Base-by-base conservation (phyloP, 345 rosid species). In the Populus davidiana region DNA sequence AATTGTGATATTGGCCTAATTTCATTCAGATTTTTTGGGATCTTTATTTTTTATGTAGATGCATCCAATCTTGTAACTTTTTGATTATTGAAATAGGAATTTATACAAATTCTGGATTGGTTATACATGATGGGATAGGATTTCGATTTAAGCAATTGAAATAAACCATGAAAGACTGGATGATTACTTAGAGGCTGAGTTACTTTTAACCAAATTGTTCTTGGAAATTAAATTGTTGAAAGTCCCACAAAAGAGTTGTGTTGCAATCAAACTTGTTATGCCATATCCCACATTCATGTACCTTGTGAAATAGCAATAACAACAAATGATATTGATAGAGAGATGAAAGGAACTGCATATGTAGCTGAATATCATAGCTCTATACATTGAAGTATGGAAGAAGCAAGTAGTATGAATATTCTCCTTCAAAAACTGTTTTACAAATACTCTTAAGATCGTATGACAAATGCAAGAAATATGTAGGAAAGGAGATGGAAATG, bases 111-210 rank as follows among this genome's bases (percentile, higher is more conserved):
- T 72, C 29, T 33, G 62, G 25, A 49, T 35, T 72, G 66, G 67
- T n/a, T 20, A 36, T 59, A 38, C 13, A 56, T 12, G 49, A 72
- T 36, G 49, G 49, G 31, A 36, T 21, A 12, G 47, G 14, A 35
- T 72, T 56, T 72, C 12, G 25, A n/a, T 72, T 72, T 25, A 59
- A 59, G 64, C 13, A 59, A 54, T 52, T 52, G 43, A 33, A 71
- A 71, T 5, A 72, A 35, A 21, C 6, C 35, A 31, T 8, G 21
- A n/a, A 21, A 56, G 21, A 52, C 38, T 6, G 75, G 25, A 20
- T 33, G 47, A 54, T 9, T 71, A 11, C 74, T 50, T 38, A n/a
- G 33, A 35, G 39, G 29, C 61, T 35, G 62, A 54, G 27, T 35
- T 31, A 3, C 29, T 59, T 23, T 54, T 8, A 35, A 14, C 8